A percentile compares a stretch with the other conserved stretches of the same genome.
Conservation (phyloP, 2,329 filamentous ascomycete genomes). For the Apiospora arundinis region DNA sequence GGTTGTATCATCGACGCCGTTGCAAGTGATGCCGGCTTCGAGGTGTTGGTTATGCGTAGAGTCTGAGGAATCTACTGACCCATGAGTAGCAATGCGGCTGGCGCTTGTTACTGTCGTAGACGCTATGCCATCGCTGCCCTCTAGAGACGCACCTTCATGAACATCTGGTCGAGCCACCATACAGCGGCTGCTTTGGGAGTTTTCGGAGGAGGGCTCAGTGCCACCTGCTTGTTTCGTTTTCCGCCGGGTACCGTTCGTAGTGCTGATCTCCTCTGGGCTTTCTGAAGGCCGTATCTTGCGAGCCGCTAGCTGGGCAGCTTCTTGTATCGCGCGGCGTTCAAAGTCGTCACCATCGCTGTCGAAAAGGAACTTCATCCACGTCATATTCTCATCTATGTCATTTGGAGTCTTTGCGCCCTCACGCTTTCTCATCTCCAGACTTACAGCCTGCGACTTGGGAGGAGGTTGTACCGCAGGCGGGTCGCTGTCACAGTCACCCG, state of each 20-base stretch:
- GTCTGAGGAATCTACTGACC: constrained; percentile 26
- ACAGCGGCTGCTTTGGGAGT: constrained; percentile 10
- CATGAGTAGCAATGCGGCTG: constrained; percentile 32
- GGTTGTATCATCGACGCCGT: neutral
- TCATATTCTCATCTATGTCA: constrained; percentile 30
- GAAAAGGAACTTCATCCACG: constrained; percentile 40
- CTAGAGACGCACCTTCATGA: neutral
- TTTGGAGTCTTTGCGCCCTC: constrained; percentile 7
- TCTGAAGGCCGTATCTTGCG: constrained; percentile 34
- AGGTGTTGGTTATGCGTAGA: neutral
- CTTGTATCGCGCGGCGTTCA: constrained; percentile 31
- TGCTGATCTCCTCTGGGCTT: neutral
- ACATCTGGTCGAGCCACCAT: constrained; percentile 8
- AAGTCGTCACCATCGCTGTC: constrained; percentile 34
- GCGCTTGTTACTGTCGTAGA: constrained; percentile 23
- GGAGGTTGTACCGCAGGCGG: neutral
- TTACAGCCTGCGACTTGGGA: neutral
- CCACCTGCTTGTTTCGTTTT: no score
- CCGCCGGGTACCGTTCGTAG: no score
- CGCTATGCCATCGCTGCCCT: constrained; percentile 9
- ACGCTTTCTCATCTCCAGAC: neutral
- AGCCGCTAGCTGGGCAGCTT: constrained; percentile 36
- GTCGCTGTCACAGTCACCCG: neutral
- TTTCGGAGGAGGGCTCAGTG: neutral
- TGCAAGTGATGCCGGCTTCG: neutral